These are phyloP conservation scores for Russula sp. DNA, from an alignment of 768 basidiomycete species.

Conservation along the genomic window DNA sequence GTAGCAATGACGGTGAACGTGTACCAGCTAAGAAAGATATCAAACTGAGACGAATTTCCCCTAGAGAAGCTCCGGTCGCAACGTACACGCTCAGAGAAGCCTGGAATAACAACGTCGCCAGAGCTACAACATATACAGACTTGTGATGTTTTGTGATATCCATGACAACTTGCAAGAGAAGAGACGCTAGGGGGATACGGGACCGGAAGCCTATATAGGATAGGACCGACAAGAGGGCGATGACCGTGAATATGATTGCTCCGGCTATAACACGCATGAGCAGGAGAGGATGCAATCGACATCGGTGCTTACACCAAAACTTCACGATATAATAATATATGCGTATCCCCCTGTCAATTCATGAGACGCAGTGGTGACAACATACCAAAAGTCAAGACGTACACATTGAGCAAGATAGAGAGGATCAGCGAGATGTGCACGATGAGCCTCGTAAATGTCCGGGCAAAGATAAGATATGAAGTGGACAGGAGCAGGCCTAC, in stretches of 20 bases:
- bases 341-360: slow-evolving; percentile 51
- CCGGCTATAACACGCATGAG: slow-evolving; percentile 41
- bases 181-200: slow-evolving; percentile 71
- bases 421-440: slow-evolving; percentile 71
- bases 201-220: slow-evolving; percentile 65
- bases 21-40: slow-evolving; percentile 47
- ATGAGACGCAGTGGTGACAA: not conserved
- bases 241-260: slow-evolving; percentile 77
- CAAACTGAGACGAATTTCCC: not conserved
- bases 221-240: slow-evolving; percentile 66
- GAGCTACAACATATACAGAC: slow-evolving; percentile 66
- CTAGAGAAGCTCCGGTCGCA: not conserved
- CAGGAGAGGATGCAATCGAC: not conserved
- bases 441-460: slow-evolving; percentile 48
- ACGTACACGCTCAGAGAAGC: slow-evolving; percentile 62
- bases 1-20: slow-evolving; percentile 66
- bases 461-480: slow-evolving; percentile 53
- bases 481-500: slow-evolving; percentile 59
- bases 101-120: slow-evolving; percentile 62
- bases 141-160: slow-evolving; percentile 79
- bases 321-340: slow-evolving; percentile 67
- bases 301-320: slow-evolving; percentile 50
- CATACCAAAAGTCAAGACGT: slow-evolving; percentile 23
- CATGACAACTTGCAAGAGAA: slow-evolving; percentile 77
- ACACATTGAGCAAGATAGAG: slow-evolving; percentile 59